These are phyloP conservation scores for Hysterium pulicare DNA, from an alignment of 2,329 filamentous ascomycete genomes.

Conservation along the genomic window DNA sequence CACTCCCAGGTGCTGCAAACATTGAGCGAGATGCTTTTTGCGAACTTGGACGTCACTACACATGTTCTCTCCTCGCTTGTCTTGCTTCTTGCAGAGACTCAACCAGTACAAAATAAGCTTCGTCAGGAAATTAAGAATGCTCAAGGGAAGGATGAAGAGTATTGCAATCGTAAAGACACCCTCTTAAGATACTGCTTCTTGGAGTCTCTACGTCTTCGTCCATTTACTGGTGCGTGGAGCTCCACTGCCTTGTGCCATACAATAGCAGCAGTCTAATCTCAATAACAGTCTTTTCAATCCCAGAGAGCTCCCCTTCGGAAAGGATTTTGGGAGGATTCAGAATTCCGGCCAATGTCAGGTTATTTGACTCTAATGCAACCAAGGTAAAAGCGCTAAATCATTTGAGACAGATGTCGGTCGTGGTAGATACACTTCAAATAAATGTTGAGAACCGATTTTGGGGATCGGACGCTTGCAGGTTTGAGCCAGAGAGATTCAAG, in stretches of 20 bases:
- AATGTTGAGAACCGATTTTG: constrained; percentile 10
- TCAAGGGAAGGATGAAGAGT: neutral
- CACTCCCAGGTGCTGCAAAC: constrained; percentile 4
- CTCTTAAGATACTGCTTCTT: constrained; percentile 7
- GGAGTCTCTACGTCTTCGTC: constrained; percentile 8
- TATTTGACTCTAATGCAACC: neutral
- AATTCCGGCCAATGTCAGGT: constrained; percentile 4
- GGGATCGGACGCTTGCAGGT: constrained; percentile 4
- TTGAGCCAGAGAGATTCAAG: constrained; percentile 5
- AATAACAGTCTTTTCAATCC: constrained; percentile 2
- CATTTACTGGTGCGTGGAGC: neutral
- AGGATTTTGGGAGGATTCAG: constrained; percentile 4
- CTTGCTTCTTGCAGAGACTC: constrained; percentile 6
- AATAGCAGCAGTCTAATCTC: neutral
- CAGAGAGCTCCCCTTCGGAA: constrained; percentile 4
- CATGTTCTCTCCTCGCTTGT: constrained; percentile 5
- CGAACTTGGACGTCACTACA: constrained; percentile 7
- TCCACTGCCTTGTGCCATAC: too few species aligned
- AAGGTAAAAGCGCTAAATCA: too few species aligned
- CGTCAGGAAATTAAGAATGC: constrained; percentile 2
- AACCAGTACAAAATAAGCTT: constrained; percentile 4
- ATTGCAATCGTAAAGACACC: constrained; percentile 2
- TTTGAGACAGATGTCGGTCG: constrained; percentile 3
- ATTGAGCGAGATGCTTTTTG: constrained; percentile 6
- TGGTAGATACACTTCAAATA: constrained; percentile 6